These are phyloP conservation scores for Leishmania braziliensis DNA, from an alignment of 208 protist species.

Conservation along the genomic window DNA sequence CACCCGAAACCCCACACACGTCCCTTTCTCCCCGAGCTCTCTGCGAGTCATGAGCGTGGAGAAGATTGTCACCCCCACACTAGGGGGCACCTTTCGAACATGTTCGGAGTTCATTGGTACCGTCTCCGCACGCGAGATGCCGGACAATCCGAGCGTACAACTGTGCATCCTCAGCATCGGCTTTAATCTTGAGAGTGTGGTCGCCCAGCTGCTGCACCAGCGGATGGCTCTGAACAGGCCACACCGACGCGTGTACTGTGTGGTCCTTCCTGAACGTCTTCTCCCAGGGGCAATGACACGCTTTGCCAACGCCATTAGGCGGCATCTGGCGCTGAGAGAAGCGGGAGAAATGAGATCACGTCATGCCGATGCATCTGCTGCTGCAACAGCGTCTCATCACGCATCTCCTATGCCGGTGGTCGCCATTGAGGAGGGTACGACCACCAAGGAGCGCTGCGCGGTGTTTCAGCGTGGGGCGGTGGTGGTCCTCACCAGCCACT, in stretches of 20 bases:
- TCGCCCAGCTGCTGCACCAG: constrained; percentile 34
- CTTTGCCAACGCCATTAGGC: constrained; percentile 68
- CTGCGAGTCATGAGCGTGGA: neutral
- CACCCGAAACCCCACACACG: neutral
- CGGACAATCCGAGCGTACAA: constrained; percentile 55
- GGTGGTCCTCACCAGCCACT: constrained; percentile 60
- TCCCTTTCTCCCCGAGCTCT: neutral
- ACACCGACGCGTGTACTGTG: constrained; percentile 40
- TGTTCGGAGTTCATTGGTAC: constrained; percentile 44
- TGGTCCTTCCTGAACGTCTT: constrained; percentile 94
- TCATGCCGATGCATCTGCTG: constrained; percentile 1
- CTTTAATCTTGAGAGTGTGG: constrained; percentile 61
- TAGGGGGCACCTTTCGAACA: neutral
- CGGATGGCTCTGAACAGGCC: constrained; percentile 5
- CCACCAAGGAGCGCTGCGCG: constrained; percentile 59
- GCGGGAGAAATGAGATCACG: no score
- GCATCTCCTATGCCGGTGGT: constrained; percentile 32
- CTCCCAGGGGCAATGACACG: constrained; percentile 87
- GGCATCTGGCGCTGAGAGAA: constrained; percentile 12
- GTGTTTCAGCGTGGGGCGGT: constrained; percentile 70
- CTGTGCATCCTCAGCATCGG: constrained; percentile 69
- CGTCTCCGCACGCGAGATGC: constrained; percentile 35
- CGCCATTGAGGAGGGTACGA: constrained; percentile 62
- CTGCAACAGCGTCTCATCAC: neutral
- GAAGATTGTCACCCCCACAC: neutral